Evolutionary conservation across 2,329 filamentous ascomycete genomes (phyloP), one percentile per base, ranked within the genome.

Genomic region (Nectriaceae sp.): DNA sequence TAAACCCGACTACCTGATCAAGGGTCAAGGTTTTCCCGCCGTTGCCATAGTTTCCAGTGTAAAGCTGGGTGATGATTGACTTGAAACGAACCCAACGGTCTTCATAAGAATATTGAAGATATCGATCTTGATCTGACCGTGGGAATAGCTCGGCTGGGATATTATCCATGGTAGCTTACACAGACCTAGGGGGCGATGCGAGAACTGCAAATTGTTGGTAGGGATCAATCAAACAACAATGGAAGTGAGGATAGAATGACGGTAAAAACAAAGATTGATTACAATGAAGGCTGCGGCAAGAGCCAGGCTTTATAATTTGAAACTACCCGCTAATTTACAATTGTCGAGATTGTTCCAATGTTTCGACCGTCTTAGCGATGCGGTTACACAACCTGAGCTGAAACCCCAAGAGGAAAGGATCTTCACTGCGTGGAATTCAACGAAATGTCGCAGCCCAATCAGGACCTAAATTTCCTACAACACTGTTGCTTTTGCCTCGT

Each of bases 51-150:
- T 40, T 33, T 15, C 46, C 40, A 4, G 35, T 44, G 26, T 56
- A 60, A 3, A 61, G 49, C 3, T 20, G 21, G 10, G 55, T 16
- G 8, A 61, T 60, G 5, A 50, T 39, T 11, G 49, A 31, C 40
- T 59, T 59, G 10, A 60, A 53, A 3, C 4, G 20, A 2, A 55
- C 52, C 59, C 55, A 61, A 47, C 59, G 53, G 16, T 61, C 37
- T 13, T 57, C 40, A 41, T 61, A 53, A 11, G 55, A 42, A 21
- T 57, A 21, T n/a, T 55, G 4, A 26, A 50, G 40, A 19, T 44
- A 47, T 13, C 47, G 47, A 15, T 47, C 48, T 5, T 36, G 21
- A 19, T 48, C 43, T 15, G 43, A 45, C 33, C 31, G 35, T 29
- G 43, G 43, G 19, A 29, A 16, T n/a, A 45, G 21, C 11, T 29